Evolutionary conservation across 208 protist species (phyloP).

Genomic region (Strigomonas culicis): DNA sequence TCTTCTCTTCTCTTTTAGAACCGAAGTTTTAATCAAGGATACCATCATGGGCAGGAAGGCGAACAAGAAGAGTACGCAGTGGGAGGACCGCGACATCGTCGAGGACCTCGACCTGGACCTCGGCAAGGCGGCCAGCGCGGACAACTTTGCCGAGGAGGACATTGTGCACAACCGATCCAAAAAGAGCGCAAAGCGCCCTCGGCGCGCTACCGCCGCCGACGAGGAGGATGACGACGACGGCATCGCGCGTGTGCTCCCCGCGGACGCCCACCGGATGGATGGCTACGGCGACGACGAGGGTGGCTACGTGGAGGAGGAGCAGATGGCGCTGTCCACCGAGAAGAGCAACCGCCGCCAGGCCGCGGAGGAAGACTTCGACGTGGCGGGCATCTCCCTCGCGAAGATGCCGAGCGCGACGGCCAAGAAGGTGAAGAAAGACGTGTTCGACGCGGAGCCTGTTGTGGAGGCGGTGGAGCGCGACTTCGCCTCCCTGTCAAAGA

Average conservation of each 20-base stretch:
- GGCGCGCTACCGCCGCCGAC: conserved; percentile 14
- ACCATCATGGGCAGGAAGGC: conserved; percentile 8
- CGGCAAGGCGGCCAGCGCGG: conserved; percentile 20
- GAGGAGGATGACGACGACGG: conserved; percentile 23
- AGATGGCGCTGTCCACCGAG: conserved; percentile 61
- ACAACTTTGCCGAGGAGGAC: conserved; percentile 49
- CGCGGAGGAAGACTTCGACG: conserved; percentile 76
- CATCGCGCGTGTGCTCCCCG: conserved; percentile 37
- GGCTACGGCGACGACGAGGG: conserved; percentile 82
- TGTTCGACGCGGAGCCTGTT: conserved; percentile 49
- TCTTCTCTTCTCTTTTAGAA: neutral
- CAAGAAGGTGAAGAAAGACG: conserved; percentile 21
- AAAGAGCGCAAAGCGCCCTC: conserved; percentile 14
- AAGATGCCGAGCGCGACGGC: conserved; percentile 16
- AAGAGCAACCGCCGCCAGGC: conserved; percentile 47
- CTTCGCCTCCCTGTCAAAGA: conserved; percentile 78
- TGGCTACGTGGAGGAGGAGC: conserved; percentile 80
- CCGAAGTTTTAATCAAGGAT: neutral
- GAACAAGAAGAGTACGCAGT: conserved; percentile 20
- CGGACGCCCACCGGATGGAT: conserved; percentile 83
- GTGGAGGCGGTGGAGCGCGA: conserved; percentile 90
- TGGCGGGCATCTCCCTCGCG: conserved; percentile 52
- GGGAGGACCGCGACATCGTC: conserved; percentile 19
- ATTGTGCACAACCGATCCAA: conserved; percentile 55
- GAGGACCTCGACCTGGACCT: conserved; percentile 85